Evolutionary conservation across 371 early-diverging fungal species (phyloP).

Genomic region (Saksenaea vasiformis): DNA sequence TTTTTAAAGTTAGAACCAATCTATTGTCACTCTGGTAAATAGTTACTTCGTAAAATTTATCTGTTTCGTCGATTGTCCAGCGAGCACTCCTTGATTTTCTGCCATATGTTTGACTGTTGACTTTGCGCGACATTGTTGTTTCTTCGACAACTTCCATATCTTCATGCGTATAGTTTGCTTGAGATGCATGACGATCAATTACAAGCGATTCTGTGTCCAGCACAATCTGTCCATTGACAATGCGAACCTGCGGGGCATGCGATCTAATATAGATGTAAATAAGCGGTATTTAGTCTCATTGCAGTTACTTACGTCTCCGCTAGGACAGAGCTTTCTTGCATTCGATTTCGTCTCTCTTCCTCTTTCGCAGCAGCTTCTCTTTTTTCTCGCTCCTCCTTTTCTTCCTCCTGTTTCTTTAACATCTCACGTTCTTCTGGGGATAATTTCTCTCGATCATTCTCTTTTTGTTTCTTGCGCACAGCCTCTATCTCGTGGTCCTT

Average conservation of each 20-base stretch:
- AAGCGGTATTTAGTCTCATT: neutral
- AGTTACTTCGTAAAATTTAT: slow-evolving; percentile 61
- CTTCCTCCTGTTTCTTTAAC: slow-evolving; percentile 21
- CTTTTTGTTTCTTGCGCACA: slow-evolving; percentile 25
- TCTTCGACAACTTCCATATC: slow-evolving; percentile 74
- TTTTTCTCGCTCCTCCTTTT: slow-evolving; percentile 11
- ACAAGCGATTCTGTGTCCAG: slow-evolving; percentile 64
- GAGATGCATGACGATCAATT: slow-evolving; percentile 39
- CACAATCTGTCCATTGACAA: slow-evolving; percentile 67
- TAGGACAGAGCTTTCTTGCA: slow-evolving; percentile 10
- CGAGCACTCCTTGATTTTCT: slow-evolving; percentile 32
- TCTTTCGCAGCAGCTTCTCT: slow-evolving; percentile 12
- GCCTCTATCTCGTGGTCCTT: slow-evolving; percentile 43
- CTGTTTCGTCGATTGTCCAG: slow-evolving; percentile 66
- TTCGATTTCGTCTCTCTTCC: slow-evolving; percentile 11
- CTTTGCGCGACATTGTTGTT: slow-evolving; percentile 48
- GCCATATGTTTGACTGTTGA: slow-evolving; percentile 61
- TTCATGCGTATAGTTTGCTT: slow-evolving; percentile 15
- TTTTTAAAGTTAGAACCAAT: neutral
- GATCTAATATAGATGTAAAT: slow-evolving; percentile 22
- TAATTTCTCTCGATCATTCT: slow-evolving; percentile 23
- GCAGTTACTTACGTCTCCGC: slow-evolving; percentile 30
- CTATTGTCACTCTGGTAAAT: neutral
- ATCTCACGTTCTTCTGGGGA: slow-evolving; percentile 9
- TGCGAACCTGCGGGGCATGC: slow-evolving; percentile 59